phyloP scores from a whole-genome alignment of 2,329 filamentous ascomycete species.

The Pseudodiploospora longispora region DNA sequence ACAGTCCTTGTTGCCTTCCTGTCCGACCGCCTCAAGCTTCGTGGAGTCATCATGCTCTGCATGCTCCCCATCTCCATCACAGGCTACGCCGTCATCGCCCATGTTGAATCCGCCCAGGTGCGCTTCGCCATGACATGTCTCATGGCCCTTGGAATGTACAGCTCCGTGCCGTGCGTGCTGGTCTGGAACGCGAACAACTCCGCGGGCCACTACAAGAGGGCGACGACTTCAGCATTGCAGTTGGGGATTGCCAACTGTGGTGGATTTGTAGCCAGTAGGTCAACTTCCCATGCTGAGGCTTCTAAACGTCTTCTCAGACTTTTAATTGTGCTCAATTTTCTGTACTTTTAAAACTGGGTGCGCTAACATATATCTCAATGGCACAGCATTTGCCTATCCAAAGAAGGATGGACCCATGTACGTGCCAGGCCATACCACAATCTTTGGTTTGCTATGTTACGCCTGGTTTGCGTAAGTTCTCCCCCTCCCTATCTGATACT shows the following conservation, averaged over 20 bases:
- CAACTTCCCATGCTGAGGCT: no score
- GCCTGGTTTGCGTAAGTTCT: slow-evolving; percentile 55
- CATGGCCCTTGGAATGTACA: slow-evolving; percentile 58
- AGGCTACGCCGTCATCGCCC: slow-evolving; percentile 57
- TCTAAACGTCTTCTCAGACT: no score
- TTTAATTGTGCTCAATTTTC: no score
- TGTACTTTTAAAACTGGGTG: no score
- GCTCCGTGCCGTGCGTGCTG: slow-evolving; percentile 53
- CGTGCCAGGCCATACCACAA: slow-evolving; percentile 52
- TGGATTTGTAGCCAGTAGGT: slow-evolving; percentile 53
- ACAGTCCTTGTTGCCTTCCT: slow-evolving; percentile 45
- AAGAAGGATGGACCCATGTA: slow-evolving; percentile 47
- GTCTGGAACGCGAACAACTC: slow-evolving; percentile 63
- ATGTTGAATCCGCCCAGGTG: slow-evolving; percentile 39
- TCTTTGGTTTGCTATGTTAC: slow-evolving; percentile 51
- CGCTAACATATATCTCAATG: not conserved
- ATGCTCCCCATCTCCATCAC: slow-evolving; percentile 56
- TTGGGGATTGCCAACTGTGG: slow-evolving; percentile 59
- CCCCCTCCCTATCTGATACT: not conserved
- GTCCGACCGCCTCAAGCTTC: slow-evolving; percentile 52
- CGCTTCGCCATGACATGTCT: slow-evolving; percentile 61
- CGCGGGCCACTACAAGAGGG: slow-evolving; percentile 61
- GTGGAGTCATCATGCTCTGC: slow-evolving; percentile 54
- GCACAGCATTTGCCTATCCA: slow-evolving; percentile 51
- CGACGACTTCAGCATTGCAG: slow-evolving; percentile 58